These are phyloP conservation scores for Prosopis cineraria DNA, from an alignment of 306 rosid genomes.

Conservation along the genomic window DNA sequence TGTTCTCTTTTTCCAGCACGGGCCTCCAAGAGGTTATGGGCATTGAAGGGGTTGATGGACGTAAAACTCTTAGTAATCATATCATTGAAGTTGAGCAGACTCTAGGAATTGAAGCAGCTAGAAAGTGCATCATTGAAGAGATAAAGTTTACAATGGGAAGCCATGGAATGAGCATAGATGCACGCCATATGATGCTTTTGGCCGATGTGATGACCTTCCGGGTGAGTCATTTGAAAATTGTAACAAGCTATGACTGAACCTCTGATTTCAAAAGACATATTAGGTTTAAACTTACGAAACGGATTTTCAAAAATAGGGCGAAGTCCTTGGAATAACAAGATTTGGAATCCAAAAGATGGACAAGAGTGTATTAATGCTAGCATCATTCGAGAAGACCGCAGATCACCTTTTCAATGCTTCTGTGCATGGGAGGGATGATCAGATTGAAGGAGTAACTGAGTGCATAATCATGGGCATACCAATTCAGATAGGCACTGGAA, in stretches of 20 bases:
- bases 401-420: constrained; percentile 82
- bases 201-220: constrained; percentile 90
- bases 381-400: constrained; percentile 87
- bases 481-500: constrained; percentile 83
- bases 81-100: constrained; percentile 67
- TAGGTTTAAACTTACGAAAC: constrained; percentile 11
- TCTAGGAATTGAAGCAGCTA: constrained; percentile 96
- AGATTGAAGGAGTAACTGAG: constrained; percentile 88
- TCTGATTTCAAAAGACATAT: constrained; percentile 9
- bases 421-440: constrained; percentile 68
- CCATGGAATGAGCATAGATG: constrained; percentile 86
- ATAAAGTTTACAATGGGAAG: constrained; percentile 74
- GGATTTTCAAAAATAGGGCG: constrained; percentile 60
- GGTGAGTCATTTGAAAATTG: constrained; percentile 58
- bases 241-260: neutral
- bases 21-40: constrained; percentile 87
- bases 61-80: constrained; percentile 73
- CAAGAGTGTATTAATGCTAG: constrained; percentile 85
- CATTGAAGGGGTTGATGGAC: constrained; percentile 79
- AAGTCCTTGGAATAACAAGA: constrained; percentile 92
- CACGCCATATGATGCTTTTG: constrained; percentile 93
- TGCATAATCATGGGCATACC: constrained; percentile 95
- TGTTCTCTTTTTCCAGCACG: constrained; percentile 45
- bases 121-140: constrained; percentile 76
- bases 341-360: constrained; percentile 92